Conservation (phyloP, 2,329 filamentous ascomycete species). For the Hymenoscyphus occultus region DNA sequence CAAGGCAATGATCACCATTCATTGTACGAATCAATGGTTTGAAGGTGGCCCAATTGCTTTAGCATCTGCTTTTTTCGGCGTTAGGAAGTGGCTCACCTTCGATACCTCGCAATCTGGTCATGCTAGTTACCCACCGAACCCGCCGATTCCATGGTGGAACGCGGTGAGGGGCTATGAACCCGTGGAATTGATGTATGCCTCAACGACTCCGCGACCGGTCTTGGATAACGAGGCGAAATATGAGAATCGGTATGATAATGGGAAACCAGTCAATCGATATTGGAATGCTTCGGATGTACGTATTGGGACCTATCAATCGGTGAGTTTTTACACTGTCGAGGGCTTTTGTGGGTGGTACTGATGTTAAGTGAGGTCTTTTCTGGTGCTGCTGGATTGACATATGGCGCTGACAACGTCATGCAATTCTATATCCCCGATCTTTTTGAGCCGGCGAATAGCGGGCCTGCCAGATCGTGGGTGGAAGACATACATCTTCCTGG, state of each 20-base stretch:
- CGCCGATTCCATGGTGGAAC: slow-evolving; percentile 6
- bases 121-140: background rate
- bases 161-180: background rate
- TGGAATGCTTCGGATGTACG: background rate
- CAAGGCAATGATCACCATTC: background rate
- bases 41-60: slow-evolving; percentile 1
- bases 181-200: slow-evolving; percentile 1
- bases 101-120: slow-evolving; percentile 5
- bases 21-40: slow-evolving; percentile 4
- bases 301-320: background rate
- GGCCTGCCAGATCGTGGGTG: slow-evolving; percentile 1
- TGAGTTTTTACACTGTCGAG: background rate
- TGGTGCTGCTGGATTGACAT: background rate
- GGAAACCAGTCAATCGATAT: background rate
- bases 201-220: background rate
- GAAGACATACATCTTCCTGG: slow-evolving; percentile 10
- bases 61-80: background rate
- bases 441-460: background rate
- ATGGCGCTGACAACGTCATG: background rate
- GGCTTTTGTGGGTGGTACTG: background rate
- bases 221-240: background rate
- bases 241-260: background rate
- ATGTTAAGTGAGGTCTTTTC: background rate
- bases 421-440: slow-evolving; percentile 5
- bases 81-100: background rate